These are phyloP conservation scores for Brassica carinata DNA, from an alignment of 345 rosid species.

Conservation along the genomic window DNA sequence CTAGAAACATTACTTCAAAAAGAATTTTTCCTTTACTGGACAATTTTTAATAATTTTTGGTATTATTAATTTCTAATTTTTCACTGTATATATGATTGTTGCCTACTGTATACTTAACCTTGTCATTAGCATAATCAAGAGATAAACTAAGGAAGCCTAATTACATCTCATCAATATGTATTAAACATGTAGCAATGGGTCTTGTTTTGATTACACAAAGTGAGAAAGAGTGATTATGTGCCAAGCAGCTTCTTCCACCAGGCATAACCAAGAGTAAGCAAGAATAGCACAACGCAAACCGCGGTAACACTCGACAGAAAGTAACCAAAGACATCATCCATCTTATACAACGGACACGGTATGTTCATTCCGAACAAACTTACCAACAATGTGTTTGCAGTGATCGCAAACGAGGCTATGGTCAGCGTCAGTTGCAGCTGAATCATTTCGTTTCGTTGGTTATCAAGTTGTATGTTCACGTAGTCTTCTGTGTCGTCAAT, in stretches of 20 bases:
- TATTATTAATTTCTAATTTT: no score
- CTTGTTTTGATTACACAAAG: neutral
- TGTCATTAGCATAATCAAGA: neutral
- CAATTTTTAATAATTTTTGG: no score
- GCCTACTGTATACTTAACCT: no score
- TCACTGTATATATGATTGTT: no score
- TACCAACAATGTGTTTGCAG: constrained; percentile 65
- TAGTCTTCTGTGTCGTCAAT: constrained; percentile 96
- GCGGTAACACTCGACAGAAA: constrained; percentile 56
- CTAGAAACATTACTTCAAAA: no score
- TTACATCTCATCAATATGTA: neutral
- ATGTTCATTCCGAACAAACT: constrained; percentile 81
- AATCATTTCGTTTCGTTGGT: constrained; percentile 88
- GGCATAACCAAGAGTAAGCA: constrained; percentile 80
- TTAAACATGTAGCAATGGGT: neutral
- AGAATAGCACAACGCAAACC: constrained; percentile 57
- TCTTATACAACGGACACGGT: constrained; percentile 51
- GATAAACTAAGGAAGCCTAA: neutral
- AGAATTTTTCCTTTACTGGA: no score
- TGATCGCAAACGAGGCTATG: constrained; percentile 82
- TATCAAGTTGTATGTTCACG: constrained; percentile 86
- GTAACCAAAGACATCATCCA: constrained; percentile 50
- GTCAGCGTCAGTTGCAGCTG: constrained; percentile 80
- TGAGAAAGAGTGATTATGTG: constrained; percentile 27
- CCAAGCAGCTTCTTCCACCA: constrained; percentile 94